Base-by-base conservation (phyloP, 371 early-diverging fungal species). In the Mortierella sp. region DNA sequence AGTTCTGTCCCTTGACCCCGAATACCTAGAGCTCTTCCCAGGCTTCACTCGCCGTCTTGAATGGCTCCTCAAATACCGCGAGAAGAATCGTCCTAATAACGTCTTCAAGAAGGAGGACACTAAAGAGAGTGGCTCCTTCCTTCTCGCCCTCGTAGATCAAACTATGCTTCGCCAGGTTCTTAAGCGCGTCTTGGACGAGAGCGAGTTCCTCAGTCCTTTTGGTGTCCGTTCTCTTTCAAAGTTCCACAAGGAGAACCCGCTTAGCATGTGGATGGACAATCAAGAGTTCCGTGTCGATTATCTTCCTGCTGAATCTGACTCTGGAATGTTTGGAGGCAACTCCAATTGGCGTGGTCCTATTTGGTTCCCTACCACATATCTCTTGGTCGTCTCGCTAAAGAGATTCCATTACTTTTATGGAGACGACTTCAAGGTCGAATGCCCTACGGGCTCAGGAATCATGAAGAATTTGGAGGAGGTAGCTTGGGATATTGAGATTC, bases 261-360 rank as follows among this genome's bases (percentile, higher is more conserved):
- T 86, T 43, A 43, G 63, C 2, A 86, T 78, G 76, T 83, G 80
- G 80, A 77, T 83, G 61, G 72, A 81, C 40, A 65, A 62, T 2
- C 72, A 83, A 51, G 86, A 79, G 28, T 84, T 86, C 64, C 73
- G 77, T 20, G 87, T 87, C 28, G 84, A 85, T 47, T 87, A 83
- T 52, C 55, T 84, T 0, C 86, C 84, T 0, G 86, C 80, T 0
- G 86, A 87, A 49, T 87, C 81, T 8, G 70, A 80, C 24, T 80
- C 81, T 43, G 81, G 81, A 10, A 80, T 75, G 81, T 80, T 80
- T 72, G 81, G 81, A 5, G 81, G 81, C n/a, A 80, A 80, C 40
- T 80, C 81, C 30, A 80, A 80, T 28, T 80, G 81, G 81, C 64
- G 81, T 5, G 81, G 81, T 18, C 81, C 81, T 5, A 75, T 80